Evolutionary conservation across 495 filamentous ascomycete species (phyloP).

Genomic region (Bryoglossum gracile): DNA sequence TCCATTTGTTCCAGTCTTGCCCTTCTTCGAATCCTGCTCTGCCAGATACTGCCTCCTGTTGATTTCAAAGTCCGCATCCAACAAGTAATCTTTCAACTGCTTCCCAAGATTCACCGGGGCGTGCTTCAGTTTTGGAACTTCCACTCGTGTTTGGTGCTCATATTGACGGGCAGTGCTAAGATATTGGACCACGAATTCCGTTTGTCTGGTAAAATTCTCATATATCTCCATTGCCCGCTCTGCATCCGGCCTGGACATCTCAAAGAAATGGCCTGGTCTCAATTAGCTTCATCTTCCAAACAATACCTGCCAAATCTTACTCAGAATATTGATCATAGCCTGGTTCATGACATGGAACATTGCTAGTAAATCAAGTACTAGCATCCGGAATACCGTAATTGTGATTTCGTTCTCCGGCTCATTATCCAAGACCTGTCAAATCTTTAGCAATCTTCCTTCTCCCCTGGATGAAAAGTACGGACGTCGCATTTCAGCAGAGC

Average conservation of each 20-base stretch:
- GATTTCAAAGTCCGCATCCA: slow-evolving; percentile 93
- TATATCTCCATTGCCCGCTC: slow-evolving; percentile 90
- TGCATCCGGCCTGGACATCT: slow-evolving; percentile 93
- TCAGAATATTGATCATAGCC: slow-evolving; percentile 93
- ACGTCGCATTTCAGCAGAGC: slow-evolving; percentile 83
- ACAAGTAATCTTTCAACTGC: slow-evolving; percentile 89
- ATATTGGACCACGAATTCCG: slow-evolving; percentile 86
- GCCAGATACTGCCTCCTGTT: slow-evolving; percentile 87
- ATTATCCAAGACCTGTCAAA: slow-evolving; percentile 63
- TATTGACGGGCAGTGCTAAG: slow-evolving; percentile 80
- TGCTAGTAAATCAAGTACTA: slow-evolving; percentile 83
- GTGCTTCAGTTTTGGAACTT: slow-evolving; percentile 97
- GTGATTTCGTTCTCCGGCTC: slow-evolving; percentile 98
- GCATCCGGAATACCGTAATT: slow-evolving; percentile 85
- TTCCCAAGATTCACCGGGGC: slow-evolving; percentile 84
- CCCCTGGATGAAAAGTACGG: neutral
- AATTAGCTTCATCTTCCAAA: slow-evolving; percentile 19
- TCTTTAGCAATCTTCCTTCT: slow-evolving; percentile 20
- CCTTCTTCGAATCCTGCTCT: slow-evolving; percentile 74
- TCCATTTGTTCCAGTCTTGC: slow-evolving; percentile 39
- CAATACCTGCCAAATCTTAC: slow-evolving; percentile 39
- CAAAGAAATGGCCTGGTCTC: slow-evolving; percentile 82
- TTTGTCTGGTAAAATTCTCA: slow-evolving; percentile 86
- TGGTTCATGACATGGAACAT: slow-evolving; percentile 96
- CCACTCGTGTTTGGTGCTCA: slow-evolving; percentile 82